phyloP scores from a whole-genome alignment of 176 grass and related monocot genomes.

The Oropetium thomaeum region DNA sequence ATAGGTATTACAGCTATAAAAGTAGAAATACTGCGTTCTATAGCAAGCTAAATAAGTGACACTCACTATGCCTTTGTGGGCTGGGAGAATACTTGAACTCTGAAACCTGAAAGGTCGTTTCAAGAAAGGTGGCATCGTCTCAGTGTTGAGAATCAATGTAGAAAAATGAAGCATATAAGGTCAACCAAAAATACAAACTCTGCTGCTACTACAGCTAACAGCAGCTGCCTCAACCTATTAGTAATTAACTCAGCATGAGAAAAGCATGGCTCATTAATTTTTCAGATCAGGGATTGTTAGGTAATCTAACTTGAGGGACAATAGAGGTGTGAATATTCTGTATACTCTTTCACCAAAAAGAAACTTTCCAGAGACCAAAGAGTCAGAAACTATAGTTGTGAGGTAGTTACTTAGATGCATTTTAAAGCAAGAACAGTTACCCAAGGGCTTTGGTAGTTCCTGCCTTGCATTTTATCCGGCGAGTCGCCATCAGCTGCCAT shows the following conservation, averaged over 20 bases:
- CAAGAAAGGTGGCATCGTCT: background rate
- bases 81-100: slow-evolving; percentile 47
- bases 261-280: slow-evolving; percentile 23
- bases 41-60: background rate
- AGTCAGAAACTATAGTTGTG: slow-evolving; percentile 6
- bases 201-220: background rate
- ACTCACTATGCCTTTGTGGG: slow-evolving; percentile 43
- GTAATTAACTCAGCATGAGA: slow-evolving; percentile 14
- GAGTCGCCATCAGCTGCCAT: slow-evolving; percentile 61
- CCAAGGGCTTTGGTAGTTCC: slow-evolving; percentile 31
- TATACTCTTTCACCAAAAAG: slow-evolving; percentile 14
- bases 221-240: background rate
- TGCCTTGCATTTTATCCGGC: slow-evolving; percentile 51
- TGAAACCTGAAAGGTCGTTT: slow-evolving; percentile 30
- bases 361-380: slow-evolving; percentile 8
- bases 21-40: too few relatives aligned
- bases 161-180: background rate
- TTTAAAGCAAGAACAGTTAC: slow-evolving; percentile 23
- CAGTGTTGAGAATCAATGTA: background rate
- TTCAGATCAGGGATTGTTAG: background rate
- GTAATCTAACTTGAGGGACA: slow-evolving; percentile 20
- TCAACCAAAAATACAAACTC: slow-evolving; percentile 5
- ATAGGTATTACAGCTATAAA: background rate
- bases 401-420: background rate
- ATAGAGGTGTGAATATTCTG: slow-evolving; percentile 22